phyloP scores from a whole-genome alignment of 441 rosid species.

The Cnidoscolus chayamansa region DNA sequence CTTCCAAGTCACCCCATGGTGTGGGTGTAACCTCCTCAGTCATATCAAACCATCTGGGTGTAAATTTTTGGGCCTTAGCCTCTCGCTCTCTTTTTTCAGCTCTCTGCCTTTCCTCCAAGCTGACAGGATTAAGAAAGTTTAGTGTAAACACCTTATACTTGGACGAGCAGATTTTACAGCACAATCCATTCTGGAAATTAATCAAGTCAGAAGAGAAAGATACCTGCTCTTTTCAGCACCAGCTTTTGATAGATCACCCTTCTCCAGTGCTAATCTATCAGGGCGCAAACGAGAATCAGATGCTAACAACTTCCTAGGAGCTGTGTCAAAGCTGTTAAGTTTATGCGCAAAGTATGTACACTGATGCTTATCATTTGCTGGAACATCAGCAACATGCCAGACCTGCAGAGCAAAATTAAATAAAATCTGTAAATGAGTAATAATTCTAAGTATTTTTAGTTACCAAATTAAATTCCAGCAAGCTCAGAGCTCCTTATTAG shows the following conservation, averaged over 20 bases:
- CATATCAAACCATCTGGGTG: slow-evolving; percentile 82
- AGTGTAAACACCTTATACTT: background rate
- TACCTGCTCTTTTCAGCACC: slow-evolving; percentile 68
- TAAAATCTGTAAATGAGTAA: background rate
- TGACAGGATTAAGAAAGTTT: slow-evolving; percentile 21
- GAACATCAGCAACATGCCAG: slow-evolving; percentile 76
- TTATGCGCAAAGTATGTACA: slow-evolving; percentile 86
- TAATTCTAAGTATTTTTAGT: background rate
- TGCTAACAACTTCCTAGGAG: slow-evolving; percentile 73
- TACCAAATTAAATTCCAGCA: background rate
- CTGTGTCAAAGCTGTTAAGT: slow-evolving; percentile 81
- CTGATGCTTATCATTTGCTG: slow-evolving; percentile 77
- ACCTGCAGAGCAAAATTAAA: slow-evolving; percentile 39
- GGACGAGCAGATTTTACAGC: background rate
- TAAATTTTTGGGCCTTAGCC: slow-evolving; percentile 62
- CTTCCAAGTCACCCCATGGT: slow-evolving; percentile 99
- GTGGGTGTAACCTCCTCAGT: slow-evolving; percentile 74
- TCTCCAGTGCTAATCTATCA: slow-evolving; percentile 83
- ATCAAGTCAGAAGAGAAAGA: background rate
- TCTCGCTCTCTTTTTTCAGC: slow-evolving; percentile 84
- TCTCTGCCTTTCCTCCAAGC: slow-evolving; percentile 96
- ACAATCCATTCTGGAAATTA: background rate
- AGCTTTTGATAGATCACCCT: slow-evolving; percentile 73
- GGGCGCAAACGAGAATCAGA: slow-evolving; percentile 91
- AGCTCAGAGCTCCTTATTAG: background rate